Conservation (phyloP, 2,329 filamentous ascomycete species). For the Xylaria sp. region DNA sequence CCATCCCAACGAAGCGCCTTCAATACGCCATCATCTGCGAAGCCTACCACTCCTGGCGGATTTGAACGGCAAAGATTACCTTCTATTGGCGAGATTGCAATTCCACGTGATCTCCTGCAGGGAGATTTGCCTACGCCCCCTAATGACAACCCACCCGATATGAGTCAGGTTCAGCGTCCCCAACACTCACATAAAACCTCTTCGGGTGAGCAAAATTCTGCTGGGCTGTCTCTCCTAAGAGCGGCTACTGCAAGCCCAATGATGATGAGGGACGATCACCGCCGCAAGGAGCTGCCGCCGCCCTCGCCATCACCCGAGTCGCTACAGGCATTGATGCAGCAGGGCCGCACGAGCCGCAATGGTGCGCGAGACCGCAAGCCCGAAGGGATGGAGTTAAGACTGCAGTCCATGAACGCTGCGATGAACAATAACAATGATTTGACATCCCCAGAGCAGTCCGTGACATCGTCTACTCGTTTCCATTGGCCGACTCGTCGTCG, state of each 20-base stretch:
- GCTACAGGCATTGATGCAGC: conserved; percentile 64
- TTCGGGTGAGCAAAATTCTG: conserved; percentile 46
- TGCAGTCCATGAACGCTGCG: conserved; percentile 59
- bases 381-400: conserved; percentile 65
- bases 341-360: conserved; percentile 62
- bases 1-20: conserved; percentile 68
- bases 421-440: conserved; percentile 53
- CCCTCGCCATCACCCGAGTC: conserved; percentile 70
- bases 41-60: conserved; percentile 62
- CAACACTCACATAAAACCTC: conserved; percentile 43
- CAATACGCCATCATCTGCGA: conserved; percentile 70
- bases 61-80: conserved; percentile 69
- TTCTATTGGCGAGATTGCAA: conserved; percentile 70
- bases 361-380: conserved; percentile 80
- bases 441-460: conserved; percentile 60
- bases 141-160: conserved; percentile 30
- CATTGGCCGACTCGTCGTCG: conserved; percentile 59
- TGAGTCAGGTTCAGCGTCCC: conserved; percentile 30
- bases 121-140: conserved; percentile 33
- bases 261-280: conserved; percentile 57
- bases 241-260: conserved; percentile 70
- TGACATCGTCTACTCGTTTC: conserved; percentile 55
- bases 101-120: conserved; percentile 37
- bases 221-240: conserved; percentile 57
- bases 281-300: conserved; percentile 54